These are phyloP conservation scores for Trypethelium eluteriae DNA, from an alignment of 495 filamentous ascomycete species.

Conservation along the genomic window DNA sequence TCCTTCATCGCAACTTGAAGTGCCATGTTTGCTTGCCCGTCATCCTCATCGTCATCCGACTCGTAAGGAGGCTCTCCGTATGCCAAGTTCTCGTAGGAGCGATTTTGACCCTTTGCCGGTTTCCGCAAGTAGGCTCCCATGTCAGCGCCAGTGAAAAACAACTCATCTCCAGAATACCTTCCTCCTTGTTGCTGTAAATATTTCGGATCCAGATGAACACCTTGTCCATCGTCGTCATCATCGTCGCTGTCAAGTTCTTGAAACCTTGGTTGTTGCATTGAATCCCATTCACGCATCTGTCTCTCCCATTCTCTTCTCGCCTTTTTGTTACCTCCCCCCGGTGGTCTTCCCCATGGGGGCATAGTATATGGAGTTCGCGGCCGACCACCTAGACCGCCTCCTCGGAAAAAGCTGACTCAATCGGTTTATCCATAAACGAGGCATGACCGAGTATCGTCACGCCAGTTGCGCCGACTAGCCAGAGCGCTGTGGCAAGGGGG, in stretches of 20 bases:
- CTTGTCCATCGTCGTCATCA: conserved; percentile 53
- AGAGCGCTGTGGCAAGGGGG: conserved; percentile 72
- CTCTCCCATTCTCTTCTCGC: conserved; percentile 12
- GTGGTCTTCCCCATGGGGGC: conserved; percentile 98
- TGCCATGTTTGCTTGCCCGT: conserved; percentile 9
- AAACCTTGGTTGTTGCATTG: conserved; percentile 44
- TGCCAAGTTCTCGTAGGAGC: conserved; percentile 44
- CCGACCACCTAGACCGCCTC: conserved; percentile 99
- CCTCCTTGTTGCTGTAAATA: conserved; percentile 30
- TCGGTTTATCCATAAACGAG: conserved; percentile 93
- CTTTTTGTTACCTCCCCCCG: conserved; percentile 47
- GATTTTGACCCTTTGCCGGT: conserved; percentile 32
- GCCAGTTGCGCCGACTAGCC: conserved; percentile 90
- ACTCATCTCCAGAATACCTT: conserved; percentile 50
- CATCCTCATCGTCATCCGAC: conserved; percentile 32
- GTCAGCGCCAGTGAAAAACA: conserved; percentile 56
- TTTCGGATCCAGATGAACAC: conserved; percentile 42
- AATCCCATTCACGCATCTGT: conserved; percentile 16
- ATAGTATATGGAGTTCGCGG: conserved; percentile 95
- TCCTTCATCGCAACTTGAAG: conserved; percentile 50
- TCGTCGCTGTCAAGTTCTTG: conserved; percentile 68
- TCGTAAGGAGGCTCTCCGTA: conserved; percentile 49
- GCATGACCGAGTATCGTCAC: conserved; percentile 92
- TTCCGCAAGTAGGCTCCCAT: conserved; percentile 39
- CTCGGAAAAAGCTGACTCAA: conserved; percentile 99